A percentile compares a stretch with the other conserved stretches of the same genome.
These are phyloP conservation scores for Camelina sativa DNA, from an alignment of 345 rosid species.

Conservation along the genomic window DNA sequence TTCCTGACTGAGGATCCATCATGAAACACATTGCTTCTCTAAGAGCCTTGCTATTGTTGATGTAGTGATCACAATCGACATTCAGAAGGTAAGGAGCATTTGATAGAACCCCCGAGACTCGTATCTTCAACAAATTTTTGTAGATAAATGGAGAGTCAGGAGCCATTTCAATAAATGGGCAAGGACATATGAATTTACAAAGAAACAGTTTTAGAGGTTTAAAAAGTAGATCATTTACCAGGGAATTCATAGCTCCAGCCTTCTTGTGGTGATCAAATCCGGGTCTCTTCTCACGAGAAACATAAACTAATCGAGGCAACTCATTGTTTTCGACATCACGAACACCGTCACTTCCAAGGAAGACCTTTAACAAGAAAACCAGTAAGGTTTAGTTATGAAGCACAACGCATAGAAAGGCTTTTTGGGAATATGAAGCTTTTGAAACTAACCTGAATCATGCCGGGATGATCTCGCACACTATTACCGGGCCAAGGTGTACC, in stretches of 20 bases:
- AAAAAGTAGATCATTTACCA: constrained; percentile 55
- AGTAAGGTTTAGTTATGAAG: background rate
- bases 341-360: constrained; percentile 88
- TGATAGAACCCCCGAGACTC: constrained; percentile 95
- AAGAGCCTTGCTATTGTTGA: constrained; percentile 94
- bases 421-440: background rate
- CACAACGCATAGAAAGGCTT: background rate
- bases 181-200: constrained; percentile 10
- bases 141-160: constrained; percentile 22
- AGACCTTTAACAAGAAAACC: constrained; percentile 57
- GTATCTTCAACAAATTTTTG: constrained; percentile 54
- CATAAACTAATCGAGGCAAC: constrained; percentile 91
- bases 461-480: constrained; percentile 92
- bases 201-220: background rate
- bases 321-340: constrained; percentile 81
- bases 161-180: constrained; percentile 1
- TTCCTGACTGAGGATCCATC: constrained; percentile 97
- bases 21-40: constrained; percentile 99
- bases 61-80: constrained; percentile 96
- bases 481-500: constrained; percentile 99
- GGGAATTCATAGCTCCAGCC: constrained; percentile 98
- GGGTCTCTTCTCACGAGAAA: constrained; percentile 99
- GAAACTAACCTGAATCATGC: constrained; percentile 94
- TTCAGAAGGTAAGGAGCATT: constrained; percentile 96
- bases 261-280: constrained; percentile 98